These are phyloP conservation scores for Ceratocystis cubensis DNA, from an alignment of 2,329 filamentous ascomycete species.

Conservation along the genomic window DNA sequence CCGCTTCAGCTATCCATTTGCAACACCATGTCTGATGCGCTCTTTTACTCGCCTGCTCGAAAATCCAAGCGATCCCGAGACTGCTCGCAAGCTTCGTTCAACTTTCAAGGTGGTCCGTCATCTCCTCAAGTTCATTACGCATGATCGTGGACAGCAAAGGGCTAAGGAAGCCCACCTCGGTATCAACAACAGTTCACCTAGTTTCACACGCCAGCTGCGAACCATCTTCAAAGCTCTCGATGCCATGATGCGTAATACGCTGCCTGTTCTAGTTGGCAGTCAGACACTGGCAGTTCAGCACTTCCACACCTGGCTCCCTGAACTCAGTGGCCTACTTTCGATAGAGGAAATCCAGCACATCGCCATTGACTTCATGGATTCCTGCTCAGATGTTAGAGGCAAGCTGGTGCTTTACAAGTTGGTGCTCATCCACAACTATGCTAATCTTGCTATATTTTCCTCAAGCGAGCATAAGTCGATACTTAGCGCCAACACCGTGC, in stretches of 20 bases:
- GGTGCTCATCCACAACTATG: constrained; percentile 84
- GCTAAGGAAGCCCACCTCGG: constrained; percentile 81
- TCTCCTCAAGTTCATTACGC: constrained; percentile 88
- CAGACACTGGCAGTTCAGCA: constrained; percentile 93
- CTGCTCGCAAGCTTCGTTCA: constrained; percentile 70
- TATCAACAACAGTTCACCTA: constrained; percentile 58
- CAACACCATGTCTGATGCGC: constrained; percentile 73
- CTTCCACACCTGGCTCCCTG: constrained; percentile 94
- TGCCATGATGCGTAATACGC: constrained; percentile 73
- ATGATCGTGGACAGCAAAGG: constrained; percentile 72
- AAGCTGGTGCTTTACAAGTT: constrained; percentile 88
- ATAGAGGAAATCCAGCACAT: constrained; percentile 82
- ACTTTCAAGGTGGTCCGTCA: constrained; percentile 92
- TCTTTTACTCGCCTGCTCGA: constrained; percentile 76
- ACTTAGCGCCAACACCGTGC: constrained; percentile 66
- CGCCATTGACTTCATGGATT: constrained; percentile 86
- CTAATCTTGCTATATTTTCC: constrained; percentile 67
- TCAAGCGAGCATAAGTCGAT: constrained; percentile 61
- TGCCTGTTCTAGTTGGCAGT: constrained; percentile 77
- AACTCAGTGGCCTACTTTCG: constrained; percentile 62
- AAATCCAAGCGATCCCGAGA: constrained; percentile 70
- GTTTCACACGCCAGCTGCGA: constrained; percentile 71
- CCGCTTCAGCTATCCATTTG: constrained; percentile 86
- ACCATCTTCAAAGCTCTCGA: constrained; percentile 85
- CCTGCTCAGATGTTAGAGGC: constrained; percentile 74